Base-by-base conservation (phyloP, 2,329 filamentous ascomycete species). In the Penicillium corylophilum region DNA sequence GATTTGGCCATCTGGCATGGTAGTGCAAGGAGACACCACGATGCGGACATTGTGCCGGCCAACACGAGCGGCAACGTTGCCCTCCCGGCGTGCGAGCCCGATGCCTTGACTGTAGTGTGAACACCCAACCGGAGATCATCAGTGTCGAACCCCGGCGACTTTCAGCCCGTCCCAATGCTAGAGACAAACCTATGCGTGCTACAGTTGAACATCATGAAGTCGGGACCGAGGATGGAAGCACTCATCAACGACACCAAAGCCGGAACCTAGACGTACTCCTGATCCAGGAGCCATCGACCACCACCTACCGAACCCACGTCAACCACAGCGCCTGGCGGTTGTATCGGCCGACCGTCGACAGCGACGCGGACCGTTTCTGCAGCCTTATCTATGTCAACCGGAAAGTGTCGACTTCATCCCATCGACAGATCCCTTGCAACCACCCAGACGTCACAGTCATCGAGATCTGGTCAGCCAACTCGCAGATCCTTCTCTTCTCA, bases 171-270 rank as follows among this genome's bases (percentile, higher is more conserved):
- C 24, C 24, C 8, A 26, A 26, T 26, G 8, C 24, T 58, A 56
- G 54, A 59, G 41, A 56, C 40, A 31, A 58, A 60, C 48, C 55
- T 59, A n/a, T 41, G 41, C 16, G 23, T 64, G 10, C 54, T 61
- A 53, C 44, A 64, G 47, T 51, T 47, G 44, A 58, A 63, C 35
- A 64, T 60, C 0, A 59, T 56, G 51, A 67, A 63, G 57, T 64
- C 54, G 1, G 48, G 51, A 18, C 31, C 51, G 35, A 43, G 49
- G 7, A 67, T 67, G 53, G 60, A 67, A 48, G 64, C 58, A 10
- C 61, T 69, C 10, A 63, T 68, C 36, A 67, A 67, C 28, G 50
- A 68, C 48, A 44, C 23, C 28, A 58, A 20, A 67, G 47, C 39
- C 48, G 59, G 33, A 49, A 61, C 13, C 56, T 67, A 1, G 61